Evolutionary conservation across 495 filamentous ascomycete genomes (phyloP).

Genomic region (Xylaria acuta): DNA sequence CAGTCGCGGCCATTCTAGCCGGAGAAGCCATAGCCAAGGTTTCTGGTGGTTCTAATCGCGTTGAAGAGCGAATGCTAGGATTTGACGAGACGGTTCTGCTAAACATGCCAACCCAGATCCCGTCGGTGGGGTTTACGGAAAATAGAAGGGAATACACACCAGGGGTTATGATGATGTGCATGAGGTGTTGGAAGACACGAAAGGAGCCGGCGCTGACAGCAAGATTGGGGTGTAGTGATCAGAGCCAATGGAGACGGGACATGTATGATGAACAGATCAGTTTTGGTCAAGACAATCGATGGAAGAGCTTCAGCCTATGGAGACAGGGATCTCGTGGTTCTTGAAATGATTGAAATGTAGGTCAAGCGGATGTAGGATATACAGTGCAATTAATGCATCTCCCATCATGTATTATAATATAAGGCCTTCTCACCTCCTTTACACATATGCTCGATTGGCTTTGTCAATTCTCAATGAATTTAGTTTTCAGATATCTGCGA

Average conservation of each 20-base stretch:
- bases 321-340: background rate
- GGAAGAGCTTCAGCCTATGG: background rate
- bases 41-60: constrained; percentile 9
- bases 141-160: background rate
- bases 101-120: background rate
- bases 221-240: background rate
- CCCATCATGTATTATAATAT: background rate
- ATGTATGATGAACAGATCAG: background rate
- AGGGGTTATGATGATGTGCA: background rate
- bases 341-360: background rate
- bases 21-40: constrained; percentile 24
- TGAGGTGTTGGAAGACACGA: background rate
- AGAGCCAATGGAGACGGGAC: background rate
- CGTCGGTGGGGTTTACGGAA: background rate
- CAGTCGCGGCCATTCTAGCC: background rate
- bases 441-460: background rate
- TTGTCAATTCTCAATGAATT: background rate
- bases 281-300: background rate
- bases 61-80: constrained; percentile 21
- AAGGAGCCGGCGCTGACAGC: background rate
- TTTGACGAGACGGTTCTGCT: background rate
- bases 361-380: background rate
- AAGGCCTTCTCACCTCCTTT: background rate
- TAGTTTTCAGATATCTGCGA: background rate
- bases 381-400: background rate